Percentiles rank a stretch among this genome's conserved stretches.
phyloP scores from a whole-genome alignment of 106 monocot species.

The Dendrobium catenatum region DNA sequence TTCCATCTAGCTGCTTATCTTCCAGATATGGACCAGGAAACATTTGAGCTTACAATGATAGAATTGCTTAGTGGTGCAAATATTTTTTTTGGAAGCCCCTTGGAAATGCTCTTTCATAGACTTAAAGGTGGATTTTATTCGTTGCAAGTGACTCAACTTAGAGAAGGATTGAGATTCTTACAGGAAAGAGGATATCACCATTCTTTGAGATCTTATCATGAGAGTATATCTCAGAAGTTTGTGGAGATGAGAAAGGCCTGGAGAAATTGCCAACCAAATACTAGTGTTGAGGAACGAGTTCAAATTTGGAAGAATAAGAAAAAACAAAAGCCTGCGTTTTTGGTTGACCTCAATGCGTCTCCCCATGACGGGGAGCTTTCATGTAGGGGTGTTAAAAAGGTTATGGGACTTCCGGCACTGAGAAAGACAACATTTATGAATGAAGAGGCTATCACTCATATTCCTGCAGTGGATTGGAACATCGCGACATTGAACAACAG shows the following conservation, averaged over 20 bases:
- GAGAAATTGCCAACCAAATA: slow-evolving; percentile 31
- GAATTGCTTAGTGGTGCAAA: slow-evolving; percentile 62
- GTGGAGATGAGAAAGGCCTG: slow-evolving; percentile 51
- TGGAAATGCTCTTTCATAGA: slow-evolving; percentile 43
- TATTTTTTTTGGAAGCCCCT: slow-evolving; percentile 76
- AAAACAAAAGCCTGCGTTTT: slow-evolving; percentile 33
- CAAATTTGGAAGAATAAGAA: slow-evolving; percentile 42
- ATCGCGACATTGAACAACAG: slow-evolving; percentile 5
- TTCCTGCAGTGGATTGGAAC: slow-evolving; percentile 6
- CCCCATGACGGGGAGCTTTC: slow-evolving; percentile 48
- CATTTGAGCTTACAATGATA: slow-evolving; percentile 58
- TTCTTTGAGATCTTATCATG: slow-evolving; percentile 65
- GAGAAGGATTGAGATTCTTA: slow-evolving; percentile 44
- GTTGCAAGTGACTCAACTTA: slow-evolving; percentile 35
- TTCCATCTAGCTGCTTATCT: slow-evolving; percentile 64
- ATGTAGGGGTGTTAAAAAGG: slow-evolving; percentile 18
- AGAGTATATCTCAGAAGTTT: slow-evolving; percentile 46
- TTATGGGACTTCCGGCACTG: slow-evolving; percentile 12
- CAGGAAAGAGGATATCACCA: slow-evolving; percentile 52
- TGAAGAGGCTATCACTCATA: slow-evolving; percentile 6
- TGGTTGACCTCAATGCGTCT: slow-evolving; percentile 76
- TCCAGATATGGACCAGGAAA: slow-evolving; percentile 76
- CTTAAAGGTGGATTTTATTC: slow-evolving; percentile 73
- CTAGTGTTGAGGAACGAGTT: slow-evolving; percentile 46
- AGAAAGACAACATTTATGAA: slow-evolving; percentile 33